Evolutionary conservation across 1,139 yeast species (phyloP), one percentile per base, ranked within the genome.

Genomic region (Saccharomyces uvarum): DNA sequence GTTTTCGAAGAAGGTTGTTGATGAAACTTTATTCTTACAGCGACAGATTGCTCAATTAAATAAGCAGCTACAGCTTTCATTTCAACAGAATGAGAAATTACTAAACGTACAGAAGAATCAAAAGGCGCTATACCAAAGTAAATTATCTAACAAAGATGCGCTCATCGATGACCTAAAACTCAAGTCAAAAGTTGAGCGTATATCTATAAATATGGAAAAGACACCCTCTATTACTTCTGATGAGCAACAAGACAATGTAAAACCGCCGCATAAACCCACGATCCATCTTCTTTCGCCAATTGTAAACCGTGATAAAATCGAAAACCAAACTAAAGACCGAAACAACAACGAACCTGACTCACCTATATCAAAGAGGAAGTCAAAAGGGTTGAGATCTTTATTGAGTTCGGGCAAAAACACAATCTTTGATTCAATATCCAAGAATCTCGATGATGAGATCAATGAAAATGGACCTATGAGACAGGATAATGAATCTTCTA

Each of bases 91-190:
- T 52, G 68, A 68, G 29, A 56, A 57, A 4, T 53, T 70, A 38
- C 61, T 56, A 48, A 64, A 69, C 48, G 59, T 64, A 16, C 70
- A 68, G 21, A 67, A 65, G 38, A 60, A 70, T 0, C 70, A 67
- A 33, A 70, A 63, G 52, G 71, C 73, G 0, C 64, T 69, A 7
- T 63, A 68, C 53, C 76, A 73, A 54, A 61, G 72, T 1, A 74
- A 73, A 55, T 52, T 73, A 6, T 72, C 70, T 13, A 69, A 62
- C 46, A 70, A 70, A 3, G 66, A 69, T 56, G 66, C 63, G 55
- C 65, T 54, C 9, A 63, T 70, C 38, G 65, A 68, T 46, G 59
- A 56, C 14, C 50, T 68, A 51, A 66, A 63, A 50, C 56, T 55
- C 13, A 48, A 48, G 46, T 46, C 51, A 44, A 55, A 48, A 19